Base-by-base conservation (phyloP, 2,329 filamentous ascomycete genomes). In the Aspergillus cejpii region DNA sequence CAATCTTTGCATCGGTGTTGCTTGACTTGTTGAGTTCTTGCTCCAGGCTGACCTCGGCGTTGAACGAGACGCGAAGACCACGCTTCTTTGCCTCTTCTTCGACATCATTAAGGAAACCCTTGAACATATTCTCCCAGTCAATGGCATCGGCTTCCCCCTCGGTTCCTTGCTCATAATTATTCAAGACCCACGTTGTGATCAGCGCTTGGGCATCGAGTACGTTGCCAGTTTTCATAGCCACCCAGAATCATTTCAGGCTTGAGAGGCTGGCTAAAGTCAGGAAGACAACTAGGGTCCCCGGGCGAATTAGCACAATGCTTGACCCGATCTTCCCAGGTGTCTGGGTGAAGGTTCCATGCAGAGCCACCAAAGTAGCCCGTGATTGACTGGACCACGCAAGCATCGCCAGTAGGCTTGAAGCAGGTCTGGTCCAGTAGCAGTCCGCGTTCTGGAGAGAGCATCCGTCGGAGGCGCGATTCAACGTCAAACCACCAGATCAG, bases 11-110 rank as follows among this genome's bases (percentile, higher is more conserved):
- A 66, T 98, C 92, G 0, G 92, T 97, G 66, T 98, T 98, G 39
- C 89, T 96, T 28, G 89, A 94, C 70, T 97, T 95, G 73, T 96
- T 98, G 46, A 98, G 76, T 62, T 98, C 92, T 63, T 96, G 79
- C 64, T 97, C 91, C 49, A 98, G 73, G 65, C 90, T 96, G 66
- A 91, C 87, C 69, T 98, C 92, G 0, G 92, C 94, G 39, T 83
- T 94, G 75, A 97, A 98, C 6, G 90, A 97, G 27, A 98, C 72
- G 15, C 92, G 79, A 7, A 98, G 76, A 1, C 90, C 90, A 38
- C 86, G 81, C 15, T 83, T 75, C 3, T 68, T 68, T 6, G 92
- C 94, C 67, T 98, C 89, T 11, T 78, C 71, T 64, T 95, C 88
- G 1, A 89, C 80, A n/a, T 81, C 77, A 15, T 89, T 72, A 7